Conservation (phyloP, 2,329 filamentous ascomycete genomes). For the Colletotrichum euphorbiae region DNA sequence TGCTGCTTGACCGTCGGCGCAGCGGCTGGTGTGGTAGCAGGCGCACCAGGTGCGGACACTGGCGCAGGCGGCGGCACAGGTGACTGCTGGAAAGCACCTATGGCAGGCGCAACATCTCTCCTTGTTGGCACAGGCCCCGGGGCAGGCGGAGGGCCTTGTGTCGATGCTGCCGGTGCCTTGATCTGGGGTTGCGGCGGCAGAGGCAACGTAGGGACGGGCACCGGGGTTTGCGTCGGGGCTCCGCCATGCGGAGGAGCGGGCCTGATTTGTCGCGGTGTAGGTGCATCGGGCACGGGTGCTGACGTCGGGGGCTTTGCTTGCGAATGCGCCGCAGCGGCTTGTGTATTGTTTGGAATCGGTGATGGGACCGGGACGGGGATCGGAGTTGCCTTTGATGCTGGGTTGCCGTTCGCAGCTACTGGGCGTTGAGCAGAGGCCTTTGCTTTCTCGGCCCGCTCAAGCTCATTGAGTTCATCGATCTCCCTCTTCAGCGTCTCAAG, state of each 20-base stretch:
- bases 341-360: neutral
- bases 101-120: slow-evolving; percentile 28
- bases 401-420: slow-evolving; percentile 6
- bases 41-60: neutral
- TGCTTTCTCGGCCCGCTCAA: slow-evolving; percentile 43
- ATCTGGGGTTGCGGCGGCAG: slow-evolving; percentile 29
- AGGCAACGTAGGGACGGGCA: slow-evolving; percentile 33
- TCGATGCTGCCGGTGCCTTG: slow-evolving; percentile 3
- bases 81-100: slow-evolving; percentile 28
- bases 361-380: slow-evolving; percentile 29
- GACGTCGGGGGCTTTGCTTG: slow-evolving; percentile 25
- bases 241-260: slow-evolving; percentile 43
- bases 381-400: slow-evolving; percentile 18
- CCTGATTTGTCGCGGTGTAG: slow-evolving; percentile 26
- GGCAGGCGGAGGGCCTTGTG: slow-evolving; percentile 4
- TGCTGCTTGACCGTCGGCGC: slow-evolving; percentile 47
- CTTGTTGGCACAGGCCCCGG: slow-evolving; percentile 9
- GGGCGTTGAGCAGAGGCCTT: slow-evolving; percentile 25
- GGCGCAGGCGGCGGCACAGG: slow-evolving; percentile 24
- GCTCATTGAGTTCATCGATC: slow-evolving; percentile 73
- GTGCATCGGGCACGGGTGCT: slow-evolving; percentile 11
- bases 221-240: slow-evolving; percentile 41
- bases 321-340: slow-evolving; percentile 11
- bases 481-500: slow-evolving; percentile 75
- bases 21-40: slow-evolving; percentile 37